Evolutionary conservation across 345 rosid species (phyloP), one percentile per base, ranked within the genome.

Genomic region (Pseudoturritis turrita): DNA sequence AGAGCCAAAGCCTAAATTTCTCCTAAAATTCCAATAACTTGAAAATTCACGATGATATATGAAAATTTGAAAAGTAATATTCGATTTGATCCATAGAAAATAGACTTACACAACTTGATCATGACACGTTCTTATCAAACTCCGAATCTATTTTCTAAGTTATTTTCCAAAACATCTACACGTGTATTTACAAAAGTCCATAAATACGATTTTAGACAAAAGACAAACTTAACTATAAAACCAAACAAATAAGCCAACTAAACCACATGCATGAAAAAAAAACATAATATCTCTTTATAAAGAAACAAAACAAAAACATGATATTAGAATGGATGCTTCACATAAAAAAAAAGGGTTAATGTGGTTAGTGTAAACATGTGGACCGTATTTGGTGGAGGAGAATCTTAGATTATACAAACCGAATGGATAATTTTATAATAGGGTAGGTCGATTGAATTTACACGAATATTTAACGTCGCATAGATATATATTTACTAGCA

Each of bases 381-480:
- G 70, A 61, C 70, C 74, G 70, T 58, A 53, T 68, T 61, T 51
- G 63, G 64, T 53, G 74, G 65, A 59, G 60, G 33, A 7, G 14
- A 60, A 33, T 66, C 47, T 43, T 53, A 21, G 17, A 53, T 22
- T 31, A 22, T 72, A 28, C 52, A 61, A 58, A 47, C 36, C 10
- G 8, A 21, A 18, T 7, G 41, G 55, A 54, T 15, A 29, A 3
- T 50, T 51, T 58, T 59, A 21, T 51, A 35, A 57, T 29, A 12
- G 13, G 60, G 62, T 51, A 58, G 73, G 67, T 74, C 15, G 54
- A 58, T 12, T 47, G 21, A 26, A 15, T 41, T 71, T 29, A 51
- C 46, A 47, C 46, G 23, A 37, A 19, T 75, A 66, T 29, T 50
- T 33, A 47, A 46, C 40, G 9, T 49, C 53, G 39, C 3, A 15